A percentile compares a stretch with the other conserved stretches of the same genome.
Conservation (phyloP, 495 filamentous ascomycete genomes). For the Penicillium taxi region DNA sequence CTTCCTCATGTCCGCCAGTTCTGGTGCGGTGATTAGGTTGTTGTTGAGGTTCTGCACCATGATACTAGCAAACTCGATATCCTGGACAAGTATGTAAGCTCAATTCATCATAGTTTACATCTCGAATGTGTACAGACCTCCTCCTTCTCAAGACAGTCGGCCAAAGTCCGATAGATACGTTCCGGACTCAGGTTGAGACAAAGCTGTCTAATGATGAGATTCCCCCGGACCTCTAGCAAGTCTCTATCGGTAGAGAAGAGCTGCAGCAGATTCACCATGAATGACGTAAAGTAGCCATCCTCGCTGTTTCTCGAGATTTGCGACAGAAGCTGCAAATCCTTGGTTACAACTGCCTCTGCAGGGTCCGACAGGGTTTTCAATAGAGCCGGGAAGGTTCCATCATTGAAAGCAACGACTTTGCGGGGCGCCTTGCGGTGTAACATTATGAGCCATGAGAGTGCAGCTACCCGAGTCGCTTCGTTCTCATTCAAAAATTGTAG, state of each 20-base stretch:
- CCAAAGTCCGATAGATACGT: constrained; percentile 90
- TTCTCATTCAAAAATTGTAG: constrained; percentile 93
- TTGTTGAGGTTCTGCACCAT: constrained; percentile 99
- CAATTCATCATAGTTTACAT: constrained; percentile 1
- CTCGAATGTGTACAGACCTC: constrained; percentile 42
- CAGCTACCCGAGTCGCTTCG: constrained; percentile 88
- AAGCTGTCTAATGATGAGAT: constrained; percentile 91
- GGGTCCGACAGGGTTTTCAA: constrained; percentile 96
- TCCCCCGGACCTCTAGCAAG: constrained; percentile 85
- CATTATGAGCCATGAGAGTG: constrained; percentile 95
- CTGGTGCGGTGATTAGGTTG: constrained; percentile 94
- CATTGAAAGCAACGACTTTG: constrained; percentile 92
- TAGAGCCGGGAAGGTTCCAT: constrained; percentile 92
- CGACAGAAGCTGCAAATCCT: constrained; percentile 87
- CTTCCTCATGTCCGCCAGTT: constrained; percentile 84
- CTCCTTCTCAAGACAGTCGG: constrained; percentile 95
- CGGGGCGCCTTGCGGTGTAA: constrained; percentile 88
- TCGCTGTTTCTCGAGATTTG: constrained; percentile 96
- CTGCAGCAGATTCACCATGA: constrained; percentile 95
- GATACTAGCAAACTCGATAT: constrained; percentile 96
- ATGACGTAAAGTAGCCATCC: constrained; percentile 92
- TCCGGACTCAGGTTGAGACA: constrained; percentile 89
- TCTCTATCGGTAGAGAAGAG: constrained; percentile 90
- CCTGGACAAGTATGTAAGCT: constrained; percentile 42
- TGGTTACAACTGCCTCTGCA: constrained; percentile 89